Percentiles rank a stretch among this genome's conserved stretches.
Conservation (phyloP, 2,329 filamentous ascomycete species). For the Iodosphaeria phyllophila region DNA sequence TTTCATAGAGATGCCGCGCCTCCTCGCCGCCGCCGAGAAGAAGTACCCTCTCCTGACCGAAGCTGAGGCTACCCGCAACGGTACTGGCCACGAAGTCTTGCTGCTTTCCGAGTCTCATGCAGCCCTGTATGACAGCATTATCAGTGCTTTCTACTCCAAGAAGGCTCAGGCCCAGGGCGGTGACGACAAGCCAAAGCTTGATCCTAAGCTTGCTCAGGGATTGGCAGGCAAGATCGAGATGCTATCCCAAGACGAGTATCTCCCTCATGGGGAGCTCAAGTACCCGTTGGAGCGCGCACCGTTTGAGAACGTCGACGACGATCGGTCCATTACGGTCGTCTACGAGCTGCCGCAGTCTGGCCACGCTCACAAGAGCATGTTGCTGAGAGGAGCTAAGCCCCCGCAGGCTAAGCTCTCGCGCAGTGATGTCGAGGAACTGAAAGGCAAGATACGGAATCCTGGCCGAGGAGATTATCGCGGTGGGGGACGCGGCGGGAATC, state of each 20-base stretch:
- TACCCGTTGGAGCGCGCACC: constrained; percentile 57
- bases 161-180: too few species aligned
- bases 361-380: constrained; percentile 79
- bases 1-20: constrained; percentile 83
- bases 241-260: constrained; percentile 61
- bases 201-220: constrained; percentile 57
- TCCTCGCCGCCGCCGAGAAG: constrained; percentile 64
- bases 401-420: constrained; percentile 53
- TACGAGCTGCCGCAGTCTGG: constrained; percentile 63
- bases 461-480: constrained; percentile 28
- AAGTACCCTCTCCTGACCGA: constrained; percentile 64
- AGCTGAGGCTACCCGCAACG: constrained; percentile 65
- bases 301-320: constrained; percentile 65
- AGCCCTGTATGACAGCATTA: constrained; percentile 65
- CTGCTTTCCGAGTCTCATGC: constrained; percentile 70
- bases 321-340: constrained; percentile 73
- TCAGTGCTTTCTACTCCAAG: constrained; percentile 80
- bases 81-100: constrained; percentile 61
- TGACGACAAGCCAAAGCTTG: constrained; percentile 46
- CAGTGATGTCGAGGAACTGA: constrained; percentile 56
- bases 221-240: constrained; percentile 68
- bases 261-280: constrained; percentile 64
- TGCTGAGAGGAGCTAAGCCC: constrained; percentile 66
- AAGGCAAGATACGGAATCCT: constrained; percentile 41
- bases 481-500: constrained; percentile 12